Percentiles rank a stretch among this genome's conserved stretches.
phyloP scores from a whole-genome alignment of 1,284 basidiomycete genomes.

The Porodaedalea pini region DNA sequence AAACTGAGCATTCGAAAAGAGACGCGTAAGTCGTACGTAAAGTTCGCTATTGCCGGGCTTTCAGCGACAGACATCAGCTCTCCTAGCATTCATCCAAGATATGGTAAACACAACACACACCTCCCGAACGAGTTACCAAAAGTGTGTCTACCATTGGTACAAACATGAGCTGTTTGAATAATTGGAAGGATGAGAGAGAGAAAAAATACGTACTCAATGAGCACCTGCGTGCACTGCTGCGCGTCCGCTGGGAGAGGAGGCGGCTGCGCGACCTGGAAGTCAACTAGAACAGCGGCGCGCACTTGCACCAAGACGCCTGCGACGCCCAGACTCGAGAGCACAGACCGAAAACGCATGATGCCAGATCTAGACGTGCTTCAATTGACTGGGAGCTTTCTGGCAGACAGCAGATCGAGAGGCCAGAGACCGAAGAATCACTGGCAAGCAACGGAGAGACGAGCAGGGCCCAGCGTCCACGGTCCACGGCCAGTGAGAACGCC shows the following conservation, averaged over 20 bases:
- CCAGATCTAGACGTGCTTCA: too few relatives aligned
- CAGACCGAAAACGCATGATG: not conserved
- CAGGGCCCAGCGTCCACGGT: too few relatives aligned
- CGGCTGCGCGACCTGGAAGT: slow-evolving; percentile 73
- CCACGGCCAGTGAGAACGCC: too few relatives aligned
- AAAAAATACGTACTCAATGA: slow-evolving; percentile 52
- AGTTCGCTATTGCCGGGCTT: slow-evolving; percentile 64
- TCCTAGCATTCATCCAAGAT: too few relatives aligned
- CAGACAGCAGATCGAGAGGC: too few relatives aligned
- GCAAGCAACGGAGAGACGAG: too few relatives aligned
- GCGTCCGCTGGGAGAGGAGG: slow-evolving; percentile 56
- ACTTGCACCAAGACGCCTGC: slow-evolving; percentile 19
- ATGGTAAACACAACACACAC: slow-evolving; percentile 46
- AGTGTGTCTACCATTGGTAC: slow-evolving; percentile 45
- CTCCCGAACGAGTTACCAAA: slow-evolving; percentile 68
- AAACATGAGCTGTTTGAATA: not conserved
- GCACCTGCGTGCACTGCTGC: slow-evolving; percentile 59
- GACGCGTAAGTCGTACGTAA: slow-evolving; percentile 44
- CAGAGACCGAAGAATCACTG: too few relatives aligned
- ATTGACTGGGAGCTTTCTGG: too few relatives aligned
- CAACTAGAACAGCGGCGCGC: slow-evolving; percentile 48
- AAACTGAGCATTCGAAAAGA: not conserved
- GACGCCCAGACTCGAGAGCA: not conserved
- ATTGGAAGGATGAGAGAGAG: too few relatives aligned
- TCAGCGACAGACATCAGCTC: not conserved